Evolutionary conservation across 129 eudicot species (phyloP).

Genomic region (Flaveria brownii): DNA sequence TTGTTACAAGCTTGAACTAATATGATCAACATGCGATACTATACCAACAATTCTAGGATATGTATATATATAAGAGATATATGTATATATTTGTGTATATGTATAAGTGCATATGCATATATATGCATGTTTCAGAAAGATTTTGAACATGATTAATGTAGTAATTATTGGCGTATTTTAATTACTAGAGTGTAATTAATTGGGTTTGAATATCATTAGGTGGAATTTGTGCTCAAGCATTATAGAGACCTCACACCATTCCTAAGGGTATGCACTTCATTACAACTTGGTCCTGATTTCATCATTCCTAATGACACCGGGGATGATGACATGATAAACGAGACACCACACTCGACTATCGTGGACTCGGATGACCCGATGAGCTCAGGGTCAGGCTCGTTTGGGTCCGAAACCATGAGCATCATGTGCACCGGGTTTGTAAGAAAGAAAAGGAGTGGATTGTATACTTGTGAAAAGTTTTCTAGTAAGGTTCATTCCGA

Average conservation of each 20-base stretch:
- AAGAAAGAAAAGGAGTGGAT: constrained; percentile 82
- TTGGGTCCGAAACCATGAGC: constrained; percentile 82
- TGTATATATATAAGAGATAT: background rate
- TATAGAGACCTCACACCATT: constrained; percentile 79
- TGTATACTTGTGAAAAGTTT: constrained; percentile 68
- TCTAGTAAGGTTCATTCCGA: constrained; percentile 46
- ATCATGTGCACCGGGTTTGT: constrained; percentile 65
- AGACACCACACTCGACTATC: constrained; percentile 70
- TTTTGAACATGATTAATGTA: background rate
- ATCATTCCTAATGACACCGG: constrained; percentile 85
- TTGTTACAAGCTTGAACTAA: background rate
- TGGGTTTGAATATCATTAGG: constrained; percentile 41
- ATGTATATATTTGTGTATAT: background rate
- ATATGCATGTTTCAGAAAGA: background rate
- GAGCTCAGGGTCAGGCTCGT: constrained; percentile 72
- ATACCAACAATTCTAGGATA: background rate
- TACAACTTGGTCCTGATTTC: constrained; percentile 92
- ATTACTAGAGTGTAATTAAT: background rate
- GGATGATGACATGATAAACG: constrained; percentile 58
- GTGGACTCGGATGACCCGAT: constrained; percentile 71
- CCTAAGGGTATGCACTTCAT: constrained; percentile 64
- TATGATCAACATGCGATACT: background rate
- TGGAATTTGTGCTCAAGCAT: constrained; percentile 79
- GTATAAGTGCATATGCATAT: background rate
- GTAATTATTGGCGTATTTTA: background rate